A percentile compares a stretch with the other conserved stretches of the same genome.
Evolutionary conservation across 768 basidiomycete species (phyloP).

Genomic region (Coprinellus aureogranulatus): DNA sequence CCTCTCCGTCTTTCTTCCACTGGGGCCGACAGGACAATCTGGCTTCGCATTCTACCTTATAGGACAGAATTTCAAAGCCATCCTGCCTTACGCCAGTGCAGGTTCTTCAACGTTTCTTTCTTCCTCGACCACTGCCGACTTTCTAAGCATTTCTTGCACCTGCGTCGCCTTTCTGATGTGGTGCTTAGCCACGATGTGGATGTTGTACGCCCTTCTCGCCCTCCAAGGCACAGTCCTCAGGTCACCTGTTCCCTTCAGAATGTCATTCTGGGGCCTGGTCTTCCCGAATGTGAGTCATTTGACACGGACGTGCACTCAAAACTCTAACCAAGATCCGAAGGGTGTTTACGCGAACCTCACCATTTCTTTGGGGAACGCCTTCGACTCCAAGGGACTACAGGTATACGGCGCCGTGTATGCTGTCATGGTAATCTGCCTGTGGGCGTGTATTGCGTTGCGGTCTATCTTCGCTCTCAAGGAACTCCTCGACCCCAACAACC

Average conservation of each 20-base stretch:
- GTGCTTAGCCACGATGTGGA: slow-evolving; percentile 64
- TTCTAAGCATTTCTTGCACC: slow-evolving; percentile 46
- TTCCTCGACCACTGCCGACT: slow-evolving; percentile 26
- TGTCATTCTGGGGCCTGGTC: slow-evolving; percentile 66
- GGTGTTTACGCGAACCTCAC: slow-evolving; percentile 66
- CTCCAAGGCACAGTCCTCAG: slow-evolving; percentile 41
- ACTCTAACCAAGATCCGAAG: slow-evolving; percentile 11
- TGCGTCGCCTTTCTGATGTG: slow-evolving; percentile 53
- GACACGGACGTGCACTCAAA: background rate
- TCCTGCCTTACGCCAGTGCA: slow-evolving; percentile 31
- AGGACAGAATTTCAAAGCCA: slow-evolving; percentile 44
- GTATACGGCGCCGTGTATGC: slow-evolving; percentile 58
- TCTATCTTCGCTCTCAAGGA: slow-evolving; percentile 33
- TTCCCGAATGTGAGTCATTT: slow-evolving; percentile 58
- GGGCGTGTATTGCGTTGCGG: slow-evolving; percentile 45
- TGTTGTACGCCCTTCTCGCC: slow-evolving; percentile 53
- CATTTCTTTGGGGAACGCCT: slow-evolving; percentile 44
- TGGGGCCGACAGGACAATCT: slow-evolving; percentile 72
- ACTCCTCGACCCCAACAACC: slow-evolving; percentile 4
- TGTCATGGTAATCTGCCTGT: slow-evolving; percentile 47
- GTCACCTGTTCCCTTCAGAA: slow-evolving; percentile 46
- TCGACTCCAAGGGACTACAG: slow-evolving; percentile 56
- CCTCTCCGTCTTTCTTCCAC: slow-evolving; percentile 66
- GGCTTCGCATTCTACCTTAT: slow-evolving; percentile 56
- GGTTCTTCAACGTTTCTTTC: slow-evolving; percentile 35